Base-by-base conservation (phyloP, 1,284 basidiomycete species). In the Austropuccinia psidii region DNA sequence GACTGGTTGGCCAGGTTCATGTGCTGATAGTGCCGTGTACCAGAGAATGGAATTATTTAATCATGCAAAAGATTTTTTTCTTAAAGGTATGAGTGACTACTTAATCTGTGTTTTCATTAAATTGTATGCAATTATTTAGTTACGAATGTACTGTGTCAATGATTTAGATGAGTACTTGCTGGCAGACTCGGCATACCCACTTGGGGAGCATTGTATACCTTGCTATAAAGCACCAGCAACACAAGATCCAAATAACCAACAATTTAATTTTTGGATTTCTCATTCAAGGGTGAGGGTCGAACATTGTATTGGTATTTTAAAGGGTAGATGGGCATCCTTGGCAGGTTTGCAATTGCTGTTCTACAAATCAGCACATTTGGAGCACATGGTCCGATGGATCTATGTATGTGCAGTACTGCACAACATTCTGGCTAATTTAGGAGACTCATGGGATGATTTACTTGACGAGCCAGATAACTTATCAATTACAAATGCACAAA, bases 1-100 rank as follows among this genome's bases (percentile, higher is more conserved):
- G 31, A 31, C 66, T 17, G 52, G 66, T 13, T 68, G 66, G 66
- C 66, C 66, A 13, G 54, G 54, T 11, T 69, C 55, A 21, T 69
- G 54, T 49, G 33, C 41, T 11, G 24, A 21, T 58, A 29, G 37
- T 60, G 67, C 8, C 17, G 13, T 7, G 35, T n/a, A 49, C 54
- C n/a, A 27, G 24, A 0, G 24, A 55, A 1, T 43, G 33, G 21
- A n/a, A 37, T 13, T 7, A 21, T 37, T 21, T 49, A 33, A 50
- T 57, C 31, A 27, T 9, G 35, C 41, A 33, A 37, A 24, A 29
- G 24, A 27, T 21, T n/a, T 8, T 49, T 39, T 52, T 50, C n/a
- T n/a, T n/a, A n/a, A n/a, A n/a, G n/a, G n/a, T n/a, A n/a, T n/a
- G n/a, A n/a, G n/a, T n/a, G n/a, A n/a, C n/a, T n/a, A n/a, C n/a